Conservation (phyloP, 441 rosid genomes). For the Bruguiera hainesii region DNA sequence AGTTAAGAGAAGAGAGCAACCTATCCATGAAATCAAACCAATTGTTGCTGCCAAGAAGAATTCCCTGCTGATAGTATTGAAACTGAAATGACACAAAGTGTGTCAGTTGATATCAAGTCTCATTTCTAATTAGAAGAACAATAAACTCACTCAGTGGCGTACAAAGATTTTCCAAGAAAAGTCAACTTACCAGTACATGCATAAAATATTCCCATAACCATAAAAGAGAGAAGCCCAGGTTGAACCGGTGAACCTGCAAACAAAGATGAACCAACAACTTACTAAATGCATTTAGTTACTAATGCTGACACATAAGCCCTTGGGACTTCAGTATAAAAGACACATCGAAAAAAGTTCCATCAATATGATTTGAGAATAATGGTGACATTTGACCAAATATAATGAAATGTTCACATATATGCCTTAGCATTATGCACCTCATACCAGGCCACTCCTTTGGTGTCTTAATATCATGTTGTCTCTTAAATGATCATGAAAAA, state of each 20-base stretch:
- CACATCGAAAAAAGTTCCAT: background rate
- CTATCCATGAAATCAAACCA: constrained; percentile 77
- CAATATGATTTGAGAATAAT: background rate
- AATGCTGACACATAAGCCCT: background rate
- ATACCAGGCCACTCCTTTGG: too few relatives aligned
- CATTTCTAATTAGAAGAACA: background rate
- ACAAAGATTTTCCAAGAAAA: background rate
- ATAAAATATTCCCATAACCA: constrained; percentile 84
- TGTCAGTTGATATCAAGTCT: constrained; percentile 5
- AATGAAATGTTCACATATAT: too few relatives aligned
- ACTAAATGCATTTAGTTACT: background rate
- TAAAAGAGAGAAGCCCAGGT: constrained; percentile 80
- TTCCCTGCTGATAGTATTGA: constrained; percentile 52
- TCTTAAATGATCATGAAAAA: too few relatives aligned
- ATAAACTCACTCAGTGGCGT: background rate
- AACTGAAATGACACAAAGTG: constrained; percentile 36
- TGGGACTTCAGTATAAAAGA: background rate
- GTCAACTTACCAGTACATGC: constrained; percentile 66
- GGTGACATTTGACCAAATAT: background rate
- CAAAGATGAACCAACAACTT: constrained; percentile 7
- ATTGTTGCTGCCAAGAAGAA: constrained; percentile 64
- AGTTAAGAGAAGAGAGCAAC: constrained; percentile 27
- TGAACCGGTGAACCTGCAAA: constrained; percentile 80
- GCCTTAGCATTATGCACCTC: too few relatives aligned
- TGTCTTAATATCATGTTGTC: too few relatives aligned